Evolutionary conservation across 1,139 yeast species (phyloP).

Genomic region (Geotrichum europaeum): DNA sequence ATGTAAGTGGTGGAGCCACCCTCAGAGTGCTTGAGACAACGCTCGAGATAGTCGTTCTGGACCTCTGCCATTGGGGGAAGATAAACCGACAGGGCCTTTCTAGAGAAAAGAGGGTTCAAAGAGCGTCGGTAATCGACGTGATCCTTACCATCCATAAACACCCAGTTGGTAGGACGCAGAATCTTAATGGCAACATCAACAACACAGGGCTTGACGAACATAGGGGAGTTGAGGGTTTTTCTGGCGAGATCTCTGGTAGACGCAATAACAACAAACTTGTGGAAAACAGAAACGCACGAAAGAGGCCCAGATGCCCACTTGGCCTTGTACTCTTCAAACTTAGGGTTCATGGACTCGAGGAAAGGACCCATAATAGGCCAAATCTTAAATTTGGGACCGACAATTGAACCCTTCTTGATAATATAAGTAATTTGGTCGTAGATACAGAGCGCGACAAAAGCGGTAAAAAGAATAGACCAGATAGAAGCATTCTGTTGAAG

Average conservation of each 20-base stretch:
- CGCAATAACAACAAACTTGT: conserved; percentile 94
- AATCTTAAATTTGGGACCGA: conserved; percentile 78
- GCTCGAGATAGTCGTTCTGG: conserved; percentile 73
- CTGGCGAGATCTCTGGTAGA: conserved; percentile 85
- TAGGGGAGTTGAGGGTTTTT: conserved; percentile 78
- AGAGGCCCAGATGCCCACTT: conserved; percentile 95
- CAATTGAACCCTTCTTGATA: conserved; percentile 74
- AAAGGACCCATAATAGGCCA: conserved; percentile 98
- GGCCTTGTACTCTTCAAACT: conserved; percentile 84
- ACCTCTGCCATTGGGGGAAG: conserved; percentile 77
- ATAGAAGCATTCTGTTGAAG: conserved; percentile 15
- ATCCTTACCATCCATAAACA: conserved; percentile 89
- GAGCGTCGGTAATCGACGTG: conserved; percentile 91
- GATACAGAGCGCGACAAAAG: conserved; percentile 48
- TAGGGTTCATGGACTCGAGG: conserved; percentile 91
- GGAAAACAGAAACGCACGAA: conserved; percentile 94
- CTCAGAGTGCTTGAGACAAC: conserved; percentile 51
- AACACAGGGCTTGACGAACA: conserved; percentile 91
- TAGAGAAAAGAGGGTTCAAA: conserved; percentile 81
- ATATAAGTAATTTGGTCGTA: conserved; percentile 82
- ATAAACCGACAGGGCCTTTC: conserved; percentile 74
- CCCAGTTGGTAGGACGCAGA: conserved; percentile 95
- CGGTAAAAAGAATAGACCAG: conserved; percentile 47
- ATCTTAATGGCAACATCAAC: conserved; percentile 95
- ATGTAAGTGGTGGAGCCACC: conserved; percentile 65